A percentile compares a stretch with the other conserved stretches of the same genome.
These are phyloP conservation scores for Porcisia hertigi DNA, from an alignment of 208 protist genomes.

Conservation along the genomic window DNA sequence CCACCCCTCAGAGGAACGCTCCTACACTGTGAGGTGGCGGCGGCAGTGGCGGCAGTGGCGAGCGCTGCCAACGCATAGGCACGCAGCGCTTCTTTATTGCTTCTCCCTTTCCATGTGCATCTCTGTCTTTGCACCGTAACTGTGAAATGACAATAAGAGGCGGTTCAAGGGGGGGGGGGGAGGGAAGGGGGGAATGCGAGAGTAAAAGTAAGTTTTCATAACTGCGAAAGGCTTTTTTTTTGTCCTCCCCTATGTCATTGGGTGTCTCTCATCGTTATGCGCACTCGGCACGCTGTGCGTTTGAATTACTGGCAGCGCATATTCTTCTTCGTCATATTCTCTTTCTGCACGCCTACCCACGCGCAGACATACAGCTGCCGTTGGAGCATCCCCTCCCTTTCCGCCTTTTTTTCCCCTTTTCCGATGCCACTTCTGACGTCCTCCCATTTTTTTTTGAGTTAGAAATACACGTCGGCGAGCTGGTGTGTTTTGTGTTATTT, in stretches of 20 bases:
- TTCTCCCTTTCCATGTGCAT: background rate
- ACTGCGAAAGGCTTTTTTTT: conserved; percentile 5
- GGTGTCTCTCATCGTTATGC: background rate
- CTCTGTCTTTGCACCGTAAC: background rate
- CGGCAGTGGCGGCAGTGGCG: background rate
- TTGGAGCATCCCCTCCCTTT: background rate
- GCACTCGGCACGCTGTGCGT: background rate
- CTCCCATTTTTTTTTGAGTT: background rate
- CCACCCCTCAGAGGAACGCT: background rate
- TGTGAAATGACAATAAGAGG: background rate
- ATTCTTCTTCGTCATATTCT: background rate
- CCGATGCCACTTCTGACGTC: background rate
- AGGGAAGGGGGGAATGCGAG: background rate
- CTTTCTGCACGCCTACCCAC: background rate
- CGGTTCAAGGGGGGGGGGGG: no score
- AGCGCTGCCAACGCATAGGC: background rate
- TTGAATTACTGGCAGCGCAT: background rate
- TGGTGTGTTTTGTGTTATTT: background rate
- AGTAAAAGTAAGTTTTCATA: background rate
- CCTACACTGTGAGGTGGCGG: background rate
- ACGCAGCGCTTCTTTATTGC: background rate
- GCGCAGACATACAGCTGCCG: conserved; percentile 4
- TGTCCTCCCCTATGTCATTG: background rate
- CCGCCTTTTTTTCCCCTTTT: background rate
- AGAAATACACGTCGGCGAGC: background rate